Percentiles rank a stretch among this genome's conserved stretches.
Conservation (phyloP, 257 asterid species). For the Nicotiana noctiflora region DNA sequence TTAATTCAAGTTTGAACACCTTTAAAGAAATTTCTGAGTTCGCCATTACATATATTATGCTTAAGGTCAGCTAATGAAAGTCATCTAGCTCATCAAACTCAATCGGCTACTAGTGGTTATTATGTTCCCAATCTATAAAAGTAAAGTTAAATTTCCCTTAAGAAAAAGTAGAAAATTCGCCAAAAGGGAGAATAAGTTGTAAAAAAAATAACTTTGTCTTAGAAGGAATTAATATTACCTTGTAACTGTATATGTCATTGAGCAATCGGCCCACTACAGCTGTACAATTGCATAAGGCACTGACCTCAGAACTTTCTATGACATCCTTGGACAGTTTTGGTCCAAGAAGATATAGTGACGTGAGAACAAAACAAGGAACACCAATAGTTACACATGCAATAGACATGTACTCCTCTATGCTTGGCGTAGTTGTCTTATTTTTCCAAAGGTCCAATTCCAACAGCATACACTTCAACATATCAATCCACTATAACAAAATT, state of each 20-base stretch:
- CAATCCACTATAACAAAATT: slow-evolving; percentile 13
- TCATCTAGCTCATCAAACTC: too few relatives aligned
- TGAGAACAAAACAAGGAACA: slow-evolving; percentile 3
- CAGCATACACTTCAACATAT: background rate
- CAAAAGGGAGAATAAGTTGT: too few relatives aligned
- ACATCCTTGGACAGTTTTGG: slow-evolving; percentile 12
- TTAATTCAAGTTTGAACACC: too few relatives aligned
- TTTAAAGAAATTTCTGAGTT: too few relatives aligned
- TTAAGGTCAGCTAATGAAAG: too few relatives aligned
- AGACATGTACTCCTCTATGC: slow-evolving; percentile 21
- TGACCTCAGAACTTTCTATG: slow-evolving; percentile 8
- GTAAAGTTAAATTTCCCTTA: too few relatives aligned
- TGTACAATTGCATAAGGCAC: slow-evolving; percentile 8
- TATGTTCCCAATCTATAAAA: too few relatives aligned
- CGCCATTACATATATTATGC: too few relatives aligned
- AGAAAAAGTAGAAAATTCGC: too few relatives aligned
- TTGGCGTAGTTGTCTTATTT: background rate
- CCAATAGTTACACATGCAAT: slow-evolving; percentile 1
- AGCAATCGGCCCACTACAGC: slow-evolving; percentile 12
- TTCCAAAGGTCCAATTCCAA: slow-evolving; percentile 17
- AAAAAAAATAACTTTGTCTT: too few relatives aligned
- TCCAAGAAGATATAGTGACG: slow-evolving; percentile 14
- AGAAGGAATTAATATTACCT: slow-evolving; percentile 14
- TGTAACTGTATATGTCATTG: slow-evolving; percentile 18
- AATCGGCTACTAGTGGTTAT: too few relatives aligned